phyloP scores from a whole-genome alignment of 108 stramenopile species.

The Cylindrotheca closterium region DNA sequence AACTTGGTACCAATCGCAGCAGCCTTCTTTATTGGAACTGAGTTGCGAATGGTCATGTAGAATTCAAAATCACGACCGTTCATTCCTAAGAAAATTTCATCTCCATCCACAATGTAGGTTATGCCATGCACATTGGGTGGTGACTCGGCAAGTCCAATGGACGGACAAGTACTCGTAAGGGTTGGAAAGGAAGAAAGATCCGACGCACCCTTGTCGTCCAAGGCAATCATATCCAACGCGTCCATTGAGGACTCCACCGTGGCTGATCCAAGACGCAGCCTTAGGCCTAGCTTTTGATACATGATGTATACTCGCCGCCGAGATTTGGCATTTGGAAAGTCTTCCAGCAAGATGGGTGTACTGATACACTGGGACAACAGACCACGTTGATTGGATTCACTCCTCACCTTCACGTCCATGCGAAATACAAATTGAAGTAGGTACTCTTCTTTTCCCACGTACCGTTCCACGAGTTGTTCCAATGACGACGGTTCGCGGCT shows the following conservation, averaged over 20 bases:
- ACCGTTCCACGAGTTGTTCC: conserved; percentile 17
- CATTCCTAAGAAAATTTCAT: conserved; percentile 66
- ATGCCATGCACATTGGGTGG: conserved; percentile 61
- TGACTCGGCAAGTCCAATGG: conserved; percentile 60
- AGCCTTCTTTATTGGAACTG: conserved; percentile 45
- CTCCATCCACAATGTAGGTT: conserved; percentile 63
- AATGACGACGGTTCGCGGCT: conserved; percentile 4
- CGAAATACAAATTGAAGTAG: conserved; percentile 42
- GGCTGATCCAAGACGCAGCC: conserved; percentile 74
- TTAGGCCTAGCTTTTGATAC: conserved; percentile 68
- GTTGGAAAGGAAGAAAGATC: conserved; percentile 19
- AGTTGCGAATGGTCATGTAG: conserved; percentile 33
- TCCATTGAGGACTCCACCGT: conserved; percentile 55
- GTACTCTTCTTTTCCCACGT: conserved; percentile 4
- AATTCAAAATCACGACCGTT: conserved; percentile 75
- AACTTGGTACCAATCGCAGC: conserved; percentile 63
- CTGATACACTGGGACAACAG: conserved; percentile 63
- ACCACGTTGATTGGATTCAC: background rate
- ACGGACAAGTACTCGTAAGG: conserved; percentile 47
- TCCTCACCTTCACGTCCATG: conserved; percentile 25
- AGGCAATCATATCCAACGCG: conserved; percentile 55
- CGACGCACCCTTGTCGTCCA: background rate
- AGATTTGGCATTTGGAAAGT: conserved; percentile 42
- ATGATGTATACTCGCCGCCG: conserved; percentile 49
- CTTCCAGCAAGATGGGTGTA: conserved; percentile 40